Evolutionary conservation across 352 stramenopile species (phyloP).

Genomic region (Pythium dissotocum): DNA sequence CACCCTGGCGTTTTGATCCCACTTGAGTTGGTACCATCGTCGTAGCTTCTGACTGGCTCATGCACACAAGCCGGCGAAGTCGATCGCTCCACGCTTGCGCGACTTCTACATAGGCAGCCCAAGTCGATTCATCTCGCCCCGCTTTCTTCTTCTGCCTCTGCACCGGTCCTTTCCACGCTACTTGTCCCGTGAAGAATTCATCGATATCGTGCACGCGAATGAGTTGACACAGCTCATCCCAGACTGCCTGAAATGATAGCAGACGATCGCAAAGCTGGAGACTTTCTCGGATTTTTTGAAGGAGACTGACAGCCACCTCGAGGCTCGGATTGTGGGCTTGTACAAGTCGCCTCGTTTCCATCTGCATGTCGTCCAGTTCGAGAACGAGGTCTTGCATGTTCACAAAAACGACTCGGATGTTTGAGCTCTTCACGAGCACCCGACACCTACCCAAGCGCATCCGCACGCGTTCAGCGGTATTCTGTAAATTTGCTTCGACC

Average conservation of each 20-base stretch:
- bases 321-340: conserved; percentile 49
- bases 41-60: conserved; percentile 16
- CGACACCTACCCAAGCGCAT: conserved; percentile 36
- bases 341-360: conserved; percentile 19
- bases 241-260: conserved; percentile 44
- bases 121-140: conserved; percentile 26
- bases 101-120: conserved; percentile 37
- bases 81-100: conserved; percentile 44
- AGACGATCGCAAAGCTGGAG: conserved; percentile 39
- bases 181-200: conserved; percentile 53
- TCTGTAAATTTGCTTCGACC: conserved; percentile 52
- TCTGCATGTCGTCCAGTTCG: conserved; percentile 22
- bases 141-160: conserved; percentile 20
- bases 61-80: conserved; percentile 47
- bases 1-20: background rate
- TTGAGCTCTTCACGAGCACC: conserved; percentile 29
- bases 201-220: conserved; percentile 60
- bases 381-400: conserved; percentile 18
- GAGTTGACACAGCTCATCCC: conserved; percentile 45
- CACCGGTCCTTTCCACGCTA: conserved; percentile 20
- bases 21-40: too few species aligned
- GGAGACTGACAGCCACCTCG: conserved; percentile 31
- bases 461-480: conserved; percentile 27
- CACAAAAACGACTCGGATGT: conserved; percentile 6
- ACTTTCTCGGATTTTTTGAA: conserved; percentile 36